phyloP scores from a whole-genome alignment of 202 grass and related monocot genomes.

The Zoysia matrella region DNA sequence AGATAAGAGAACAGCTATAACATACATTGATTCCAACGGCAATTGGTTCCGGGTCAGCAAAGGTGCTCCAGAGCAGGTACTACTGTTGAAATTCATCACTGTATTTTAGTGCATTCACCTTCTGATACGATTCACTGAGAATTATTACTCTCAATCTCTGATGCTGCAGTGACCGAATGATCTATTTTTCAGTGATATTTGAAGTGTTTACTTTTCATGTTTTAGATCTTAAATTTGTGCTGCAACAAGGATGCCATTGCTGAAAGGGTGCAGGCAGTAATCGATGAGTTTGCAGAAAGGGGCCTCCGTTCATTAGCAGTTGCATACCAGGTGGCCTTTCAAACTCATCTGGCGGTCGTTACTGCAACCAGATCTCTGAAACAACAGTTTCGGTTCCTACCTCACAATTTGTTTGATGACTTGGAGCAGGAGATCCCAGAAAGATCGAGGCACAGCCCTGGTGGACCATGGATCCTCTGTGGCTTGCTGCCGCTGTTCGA shows the following conservation, averaged over 20 bases:
- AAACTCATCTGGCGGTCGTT: not conserved
- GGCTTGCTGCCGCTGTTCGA: slow-evolving; percentile 83
- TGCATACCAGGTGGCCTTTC: slow-evolving; percentile 72
- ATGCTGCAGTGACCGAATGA: not conserved
- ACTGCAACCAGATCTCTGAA: slow-evolving; percentile 4
- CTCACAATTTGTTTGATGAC: slow-evolving; percentile 17
- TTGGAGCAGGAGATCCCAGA: slow-evolving; percentile 65
- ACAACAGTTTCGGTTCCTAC: not conserved
- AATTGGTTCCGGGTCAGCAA: slow-evolving; percentile 88
- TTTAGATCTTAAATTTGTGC: slow-evolving; percentile 79
- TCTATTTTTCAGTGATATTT: not conserved
- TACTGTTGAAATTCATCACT: not conserved
- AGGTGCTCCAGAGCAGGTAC: slow-evolving; percentile 83
- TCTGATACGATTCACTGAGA: not conserved
- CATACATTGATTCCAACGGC: slow-evolving; percentile 66
- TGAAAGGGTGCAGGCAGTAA: slow-evolving; percentile 54
- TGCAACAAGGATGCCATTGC: slow-evolving; percentile 57
- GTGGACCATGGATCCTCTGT: slow-evolving; percentile 79
- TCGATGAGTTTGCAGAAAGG: slow-evolving; percentile 77
- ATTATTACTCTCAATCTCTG: not conserved
- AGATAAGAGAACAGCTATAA: slow-evolving; percentile 79
- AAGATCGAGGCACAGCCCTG: slow-evolving; percentile 58
- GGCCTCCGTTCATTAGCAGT: slow-evolving; percentile 79
- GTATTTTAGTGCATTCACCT: not conserved
- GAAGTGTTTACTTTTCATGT: not conserved